Percentiles rank a stretch among this genome's conserved stretches.
phyloP scores from a whole-genome alignment of 352 stramenopile genomes.

The Globisporangium barbulae region DNA sequence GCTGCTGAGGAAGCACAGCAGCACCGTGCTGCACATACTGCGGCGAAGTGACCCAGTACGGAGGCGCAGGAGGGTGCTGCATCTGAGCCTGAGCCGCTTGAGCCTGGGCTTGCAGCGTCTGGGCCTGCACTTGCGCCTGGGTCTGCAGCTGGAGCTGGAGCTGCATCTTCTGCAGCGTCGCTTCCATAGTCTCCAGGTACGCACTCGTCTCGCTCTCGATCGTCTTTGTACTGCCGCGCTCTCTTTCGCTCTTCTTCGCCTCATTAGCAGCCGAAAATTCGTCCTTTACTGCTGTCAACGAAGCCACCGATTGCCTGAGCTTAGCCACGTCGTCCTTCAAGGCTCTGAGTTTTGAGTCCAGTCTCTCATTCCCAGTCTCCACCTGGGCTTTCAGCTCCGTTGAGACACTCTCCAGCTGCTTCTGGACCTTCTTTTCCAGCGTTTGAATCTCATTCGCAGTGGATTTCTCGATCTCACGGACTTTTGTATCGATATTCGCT shows the following conservation, averaged over 20 bases:
- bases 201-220: slow-evolving; percentile 29
- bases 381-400: slow-evolving; percentile 9
- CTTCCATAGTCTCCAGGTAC: slow-evolving; percentile 47
- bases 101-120: slow-evolving; percentile 20
- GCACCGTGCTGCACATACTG: background rate
- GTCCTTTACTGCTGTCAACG: background rate
- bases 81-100: slow-evolving; percentile 9
- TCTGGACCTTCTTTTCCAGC: slow-evolving; percentile 15
- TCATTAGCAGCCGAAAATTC: background rate
- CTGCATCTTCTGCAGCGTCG: slow-evolving; percentile 61
- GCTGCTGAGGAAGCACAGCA: background rate
- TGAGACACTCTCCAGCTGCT: slow-evolving; percentile 5
- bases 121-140: slow-evolving; percentile 27
- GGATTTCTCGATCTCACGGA: slow-evolving; percentile 31
- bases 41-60: slow-evolving; percentile 14
- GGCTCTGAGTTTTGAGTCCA: background rate
- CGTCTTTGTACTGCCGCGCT: background rate
- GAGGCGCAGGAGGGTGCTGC: background rate
- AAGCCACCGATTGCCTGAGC: background rate
- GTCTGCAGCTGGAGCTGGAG: slow-evolving; percentile 53
- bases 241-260: background rate
- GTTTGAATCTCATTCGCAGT: slow-evolving; percentile 11
- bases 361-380: background rate
- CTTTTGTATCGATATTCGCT: slow-evolving; percentile 32
- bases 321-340: slow-evolving; percentile 7